These are phyloP conservation scores for Auxenochlorella protothecoides DNA, from an alignment of 139 green algal genomes.

Conservation along the genomic window DNA sequence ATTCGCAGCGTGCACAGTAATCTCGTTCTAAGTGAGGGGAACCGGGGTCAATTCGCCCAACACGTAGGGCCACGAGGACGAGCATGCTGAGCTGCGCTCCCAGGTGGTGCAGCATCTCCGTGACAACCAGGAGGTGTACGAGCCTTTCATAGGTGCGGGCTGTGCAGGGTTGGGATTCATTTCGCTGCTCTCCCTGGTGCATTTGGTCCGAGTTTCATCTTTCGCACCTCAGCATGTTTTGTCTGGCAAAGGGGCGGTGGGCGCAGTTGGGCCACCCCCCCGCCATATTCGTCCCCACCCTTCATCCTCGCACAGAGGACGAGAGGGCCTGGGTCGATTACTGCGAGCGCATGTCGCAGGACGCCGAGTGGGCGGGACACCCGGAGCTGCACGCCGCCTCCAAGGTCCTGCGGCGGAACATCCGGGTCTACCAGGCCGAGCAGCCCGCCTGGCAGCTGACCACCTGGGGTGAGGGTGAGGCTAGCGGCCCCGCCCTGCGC, in stretches of 20 bases:
- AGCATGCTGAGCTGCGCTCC: conserved; percentile 9
- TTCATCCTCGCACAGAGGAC: conserved; percentile 9
- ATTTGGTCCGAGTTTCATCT: no score
- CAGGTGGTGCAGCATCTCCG: conserved; percentile 21
- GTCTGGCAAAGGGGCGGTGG: no score
- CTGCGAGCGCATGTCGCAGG: conserved; percentile 31
- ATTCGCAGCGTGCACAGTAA: no score
- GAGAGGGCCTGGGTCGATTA: conserved; percentile 46
- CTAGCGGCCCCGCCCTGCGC: conserved; percentile 11
- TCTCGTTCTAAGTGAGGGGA: no score
- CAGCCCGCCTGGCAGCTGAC: conserved; percentile 29
- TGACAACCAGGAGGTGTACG: conserved; percentile 25
- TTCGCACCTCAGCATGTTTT: no score
- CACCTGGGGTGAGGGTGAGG: conserved; percentile 1
- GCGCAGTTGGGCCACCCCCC: no score
- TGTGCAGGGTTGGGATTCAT: no score
- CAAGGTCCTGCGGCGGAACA: conserved; percentile 17
- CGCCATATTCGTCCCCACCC: no score
- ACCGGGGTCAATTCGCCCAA: no score
- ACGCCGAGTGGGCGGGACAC: conserved; percentile 43
- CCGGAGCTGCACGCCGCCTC: conserved; percentile 48
- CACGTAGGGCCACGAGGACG: background rate
- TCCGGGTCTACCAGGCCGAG: conserved; percentile 39
- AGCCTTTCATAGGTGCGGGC: conserved; percentile 38
- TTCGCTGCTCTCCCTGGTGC: no score